These are phyloP conservation scores for Rauvolfia tetraphylla DNA, from an alignment of 257 asterid species.

Conservation along the genomic window DNA sequence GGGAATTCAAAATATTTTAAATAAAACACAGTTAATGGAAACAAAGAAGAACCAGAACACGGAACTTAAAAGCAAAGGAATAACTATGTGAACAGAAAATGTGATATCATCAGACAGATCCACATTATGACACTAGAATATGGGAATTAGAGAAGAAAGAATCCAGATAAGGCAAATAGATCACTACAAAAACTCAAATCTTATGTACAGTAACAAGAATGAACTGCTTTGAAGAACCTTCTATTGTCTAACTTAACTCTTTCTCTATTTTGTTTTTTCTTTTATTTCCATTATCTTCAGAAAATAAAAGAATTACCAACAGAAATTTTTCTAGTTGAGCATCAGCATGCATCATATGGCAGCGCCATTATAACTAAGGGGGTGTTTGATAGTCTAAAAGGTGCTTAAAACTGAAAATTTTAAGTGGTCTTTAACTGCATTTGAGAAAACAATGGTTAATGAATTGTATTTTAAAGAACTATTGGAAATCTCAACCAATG, in stretches of 20 bases:
- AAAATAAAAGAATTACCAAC: background rate
- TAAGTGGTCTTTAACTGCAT: background rate
- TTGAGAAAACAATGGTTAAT: background rate
- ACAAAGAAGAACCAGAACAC: too few species aligned
- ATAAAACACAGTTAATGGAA: background rate
- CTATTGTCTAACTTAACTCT: background rate
- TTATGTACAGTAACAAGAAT: background rate
- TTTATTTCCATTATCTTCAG: background rate
- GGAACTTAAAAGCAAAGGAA: background rate
- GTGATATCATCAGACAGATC: background rate
- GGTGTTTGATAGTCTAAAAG: background rate
- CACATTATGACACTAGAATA: background rate
- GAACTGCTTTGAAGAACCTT: background rate
- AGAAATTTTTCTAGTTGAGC: background rate
- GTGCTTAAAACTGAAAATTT: background rate
- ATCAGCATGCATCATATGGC: background rate
- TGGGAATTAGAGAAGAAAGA: background rate
- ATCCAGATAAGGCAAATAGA: background rate
- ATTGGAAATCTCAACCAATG: background rate
- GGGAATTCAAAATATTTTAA: constrained; percentile 11
- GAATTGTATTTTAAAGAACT: background rate
- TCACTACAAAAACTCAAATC: constrained; percentile 1
- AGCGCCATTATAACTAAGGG: background rate
- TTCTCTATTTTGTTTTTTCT: background rate
- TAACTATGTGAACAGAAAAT: background rate